Conservation (phyloP, 2,329 filamentous ascomycete species). For the Fusarium pseudoanthophilum region DNA sequence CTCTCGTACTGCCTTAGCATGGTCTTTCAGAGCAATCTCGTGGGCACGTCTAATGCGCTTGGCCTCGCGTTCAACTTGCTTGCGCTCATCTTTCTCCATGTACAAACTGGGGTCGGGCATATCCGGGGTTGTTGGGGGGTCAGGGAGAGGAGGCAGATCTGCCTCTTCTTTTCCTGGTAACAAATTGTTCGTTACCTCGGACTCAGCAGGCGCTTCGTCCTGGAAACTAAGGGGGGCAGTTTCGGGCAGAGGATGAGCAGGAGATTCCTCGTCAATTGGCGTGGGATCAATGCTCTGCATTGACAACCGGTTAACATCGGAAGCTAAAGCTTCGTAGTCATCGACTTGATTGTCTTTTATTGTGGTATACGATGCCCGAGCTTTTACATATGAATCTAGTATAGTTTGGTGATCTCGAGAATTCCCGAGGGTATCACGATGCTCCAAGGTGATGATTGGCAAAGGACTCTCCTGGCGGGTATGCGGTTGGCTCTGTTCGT, state of each 20-base stretch:
- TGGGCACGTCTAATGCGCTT: slow-evolving; percentile 71
- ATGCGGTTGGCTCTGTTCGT: slow-evolving; percentile 6
- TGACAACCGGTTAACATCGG: slow-evolving; percentile 37
- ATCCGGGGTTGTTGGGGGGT: slow-evolving; percentile 58
- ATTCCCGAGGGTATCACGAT: slow-evolving; percentile 32
- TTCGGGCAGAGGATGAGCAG: background rate
- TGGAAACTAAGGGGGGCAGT: background rate
- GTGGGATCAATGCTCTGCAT: slow-evolving; percentile 54
- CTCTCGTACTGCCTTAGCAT: slow-evolving; percentile 71
- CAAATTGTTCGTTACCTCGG: background rate
- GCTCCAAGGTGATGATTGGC: slow-evolving; percentile 36
- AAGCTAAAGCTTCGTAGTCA: slow-evolving; percentile 5
- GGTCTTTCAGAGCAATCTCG: slow-evolving; percentile 73
- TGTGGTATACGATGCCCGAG: background rate
- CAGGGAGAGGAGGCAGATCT: slow-evolving; percentile 52
- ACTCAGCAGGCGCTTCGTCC: background rate
- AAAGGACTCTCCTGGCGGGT: slow-evolving; percentile 11
- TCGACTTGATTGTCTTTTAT: background rate
- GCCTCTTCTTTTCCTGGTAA: slow-evolving; percentile 17
- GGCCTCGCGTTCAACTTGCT: slow-evolving; percentile 75
- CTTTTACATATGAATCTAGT: slow-evolving; percentile 13
- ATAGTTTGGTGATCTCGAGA: slow-evolving; percentile 26
- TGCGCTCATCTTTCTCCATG: slow-evolving; percentile 72
- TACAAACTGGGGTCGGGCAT: slow-evolving; percentile 67
- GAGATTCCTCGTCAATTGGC: slow-evolving; percentile 48